Conservation (phyloP, 2,329 filamentous ascomycete genomes). For the Cercospora brassicicola region DNA sequence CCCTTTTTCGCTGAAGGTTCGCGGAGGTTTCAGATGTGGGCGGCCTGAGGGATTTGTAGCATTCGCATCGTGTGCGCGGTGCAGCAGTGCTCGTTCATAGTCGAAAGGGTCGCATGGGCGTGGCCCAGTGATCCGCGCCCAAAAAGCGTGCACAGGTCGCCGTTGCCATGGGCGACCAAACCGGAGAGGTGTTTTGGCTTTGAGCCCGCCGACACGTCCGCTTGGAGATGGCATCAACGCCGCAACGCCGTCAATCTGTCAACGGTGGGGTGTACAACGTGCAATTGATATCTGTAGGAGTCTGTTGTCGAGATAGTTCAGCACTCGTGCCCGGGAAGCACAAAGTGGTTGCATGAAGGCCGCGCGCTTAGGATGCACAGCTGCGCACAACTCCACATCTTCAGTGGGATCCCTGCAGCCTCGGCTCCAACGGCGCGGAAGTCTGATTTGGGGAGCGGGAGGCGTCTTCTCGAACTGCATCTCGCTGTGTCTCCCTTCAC, state of each 20-base stretch:
- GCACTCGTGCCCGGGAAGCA: neutral
- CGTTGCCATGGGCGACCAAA: neutral
- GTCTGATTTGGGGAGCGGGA: neutral
- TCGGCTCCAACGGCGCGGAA: neutral
- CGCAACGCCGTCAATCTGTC: neutral
- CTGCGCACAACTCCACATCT: neutral
- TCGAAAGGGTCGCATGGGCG: constrained; percentile 1
- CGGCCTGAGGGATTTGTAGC: neutral
- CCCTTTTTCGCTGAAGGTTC: constrained; percentile 8
- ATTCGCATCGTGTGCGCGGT: neutral
- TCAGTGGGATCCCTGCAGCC: neutral
- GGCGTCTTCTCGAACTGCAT: neutral
- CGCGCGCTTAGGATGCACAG: neutral
- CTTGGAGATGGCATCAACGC: neutral
- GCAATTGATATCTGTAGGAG: neutral
- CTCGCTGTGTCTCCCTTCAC: neutral
- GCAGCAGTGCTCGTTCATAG: neutral
- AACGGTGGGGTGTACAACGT: neutral
- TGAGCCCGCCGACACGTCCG: neutral
- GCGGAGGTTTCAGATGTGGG: constrained; percentile 14
- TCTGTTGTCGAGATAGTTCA: neutral
- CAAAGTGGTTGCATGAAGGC: neutral
- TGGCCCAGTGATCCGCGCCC: neutral
- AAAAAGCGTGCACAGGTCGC: neutral
- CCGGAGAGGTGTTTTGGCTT: neutral